Percentiles rank a stretch among this genome's conserved stretches.
Evolutionary conservation across 805 yeast species (phyloP).

Genomic region (Sugiyamaella boreocaroliniensis): DNA sequence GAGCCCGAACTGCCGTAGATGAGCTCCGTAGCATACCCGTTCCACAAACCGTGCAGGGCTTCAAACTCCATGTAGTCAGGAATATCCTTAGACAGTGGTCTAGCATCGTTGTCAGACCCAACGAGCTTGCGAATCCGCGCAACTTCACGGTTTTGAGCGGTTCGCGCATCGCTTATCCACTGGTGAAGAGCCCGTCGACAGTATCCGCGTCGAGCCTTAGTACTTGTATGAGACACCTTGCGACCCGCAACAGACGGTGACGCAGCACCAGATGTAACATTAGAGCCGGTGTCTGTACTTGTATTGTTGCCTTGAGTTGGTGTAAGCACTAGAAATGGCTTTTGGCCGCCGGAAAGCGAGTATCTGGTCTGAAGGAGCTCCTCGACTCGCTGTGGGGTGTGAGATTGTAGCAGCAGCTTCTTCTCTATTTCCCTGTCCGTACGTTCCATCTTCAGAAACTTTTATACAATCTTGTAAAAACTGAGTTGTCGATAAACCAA

Average conservation of each 20-base stretch:
- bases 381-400: constrained; percentile 25
- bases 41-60: constrained; percentile 64
- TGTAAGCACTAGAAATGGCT: constrained; percentile 28
- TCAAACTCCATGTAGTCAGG: constrained; percentile 43
- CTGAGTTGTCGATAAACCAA: too few relatives aligned
- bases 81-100: not conserved
- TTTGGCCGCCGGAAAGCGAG: constrained; percentile 30
- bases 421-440: constrained; percentile 20
- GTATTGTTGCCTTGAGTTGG: constrained; percentile 1
- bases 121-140: constrained; percentile 12
- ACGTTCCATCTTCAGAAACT: not conserved
- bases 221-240: not conserved
- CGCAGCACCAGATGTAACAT: not conserved
- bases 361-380: constrained; percentile 35
- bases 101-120: not conserved
- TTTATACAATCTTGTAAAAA: too few relatives aligned
- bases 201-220: not conserved
- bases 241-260: not conserved
- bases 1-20: constrained; percentile 26
- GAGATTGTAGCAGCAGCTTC: constrained; percentile 26
- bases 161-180: constrained; percentile 20
- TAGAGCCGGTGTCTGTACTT: not conserved
- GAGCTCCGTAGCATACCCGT: constrained; percentile 54
- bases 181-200: not conserved
- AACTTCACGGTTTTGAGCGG: constrained; percentile 11